Evolutionary conservation across 345 rosid species (phyloP).

Genomic region (Sapria himalayana): DNA sequence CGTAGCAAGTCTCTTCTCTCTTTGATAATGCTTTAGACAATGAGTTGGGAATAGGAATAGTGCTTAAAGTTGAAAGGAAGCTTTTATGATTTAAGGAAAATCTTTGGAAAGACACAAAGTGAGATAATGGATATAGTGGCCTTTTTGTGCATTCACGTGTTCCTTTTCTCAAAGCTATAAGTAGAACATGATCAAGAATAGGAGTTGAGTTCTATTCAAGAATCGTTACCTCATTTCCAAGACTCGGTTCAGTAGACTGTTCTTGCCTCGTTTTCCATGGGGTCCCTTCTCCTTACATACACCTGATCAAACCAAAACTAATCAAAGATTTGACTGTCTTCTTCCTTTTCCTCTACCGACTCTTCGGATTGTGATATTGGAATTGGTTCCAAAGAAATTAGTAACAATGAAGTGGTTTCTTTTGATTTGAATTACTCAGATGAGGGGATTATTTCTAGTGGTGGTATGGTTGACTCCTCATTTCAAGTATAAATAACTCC

Average conservation of each 20-base stretch:
- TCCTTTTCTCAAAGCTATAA: neutral
- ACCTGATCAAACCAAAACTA: neutral
- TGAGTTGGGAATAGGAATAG: neutral
- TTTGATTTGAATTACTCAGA: neutral
- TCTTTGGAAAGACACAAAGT: neutral
- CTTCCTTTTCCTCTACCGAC: neutral
- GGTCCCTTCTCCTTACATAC: neutral
- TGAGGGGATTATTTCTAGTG: neutral
- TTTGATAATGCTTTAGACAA: neutral
- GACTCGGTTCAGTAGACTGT: neutral
- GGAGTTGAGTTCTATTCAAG: neutral
- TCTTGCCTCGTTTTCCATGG: too few relatives aligned
- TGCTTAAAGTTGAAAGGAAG: too few relatives aligned
- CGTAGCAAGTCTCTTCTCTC: neutral
- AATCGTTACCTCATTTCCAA: neutral
- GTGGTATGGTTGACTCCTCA: neutral
- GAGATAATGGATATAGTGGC: neutral
- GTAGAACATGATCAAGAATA: neutral
- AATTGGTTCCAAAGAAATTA: too few relatives aligned
- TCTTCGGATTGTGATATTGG: neutral
- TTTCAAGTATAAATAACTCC: neutral
- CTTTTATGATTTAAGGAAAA: neutral
- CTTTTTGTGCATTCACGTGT: neutral
- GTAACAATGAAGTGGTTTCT: neutral
- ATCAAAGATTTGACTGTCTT: neutral